Evolutionary conservation across 225 moss, liverwort and hornwort species (phyloP), one percentile per base, ranked within the genome.

Genomic region (Marchantia paleacea): DNA sequence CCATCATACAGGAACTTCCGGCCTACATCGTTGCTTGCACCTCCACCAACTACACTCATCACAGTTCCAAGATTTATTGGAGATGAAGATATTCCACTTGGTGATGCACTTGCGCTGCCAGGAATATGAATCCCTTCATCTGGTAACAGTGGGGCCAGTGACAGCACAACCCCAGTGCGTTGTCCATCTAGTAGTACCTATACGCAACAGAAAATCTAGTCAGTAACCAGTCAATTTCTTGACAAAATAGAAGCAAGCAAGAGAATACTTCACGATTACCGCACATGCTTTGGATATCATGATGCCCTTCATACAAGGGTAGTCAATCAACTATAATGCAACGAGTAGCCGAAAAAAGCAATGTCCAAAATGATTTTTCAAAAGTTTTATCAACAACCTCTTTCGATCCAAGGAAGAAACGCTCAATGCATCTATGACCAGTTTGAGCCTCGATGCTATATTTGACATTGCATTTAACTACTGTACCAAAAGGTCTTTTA

Each of bases 1-100:
- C 92, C 93, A 84, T 99, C 97, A 75, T 99, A 99, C 64, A 99
- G 90, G 83, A 95, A 95, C 85, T 95, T 99, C 28, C 99, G 95
- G 72, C 94, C 95, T 71, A 94, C 99, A 89, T 99, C 99, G 86
- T 89, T 85, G 54, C 89, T 90, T 79, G 91, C 91, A 88, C 93
- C 90, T 85, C 92, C 97, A 84, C 92, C 95, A 81, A 99, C 92
- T 52, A 95, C 99, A 65, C 99, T 95, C 90, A 94, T 91, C 79
- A 95, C 93, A 84, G 89, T 91, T 69, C 95, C 93, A 30, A 95
- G 91, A 80, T 91, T 88, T 79, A 92, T 89, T 49, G 91, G 80
- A 74, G 86, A 86, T 66, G 92, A 88, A 66, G 85, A 80, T 81
- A 89, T 85, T 76, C 87, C 93, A 82, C 89, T 91, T 57, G 86